A percentile compares a stretch with the other conserved stretches of the same genome.
Evolutionary conservation across 2,329 filamentous ascomycete species (phyloP).

Genomic region (Aureobasidium sp.): DNA sequence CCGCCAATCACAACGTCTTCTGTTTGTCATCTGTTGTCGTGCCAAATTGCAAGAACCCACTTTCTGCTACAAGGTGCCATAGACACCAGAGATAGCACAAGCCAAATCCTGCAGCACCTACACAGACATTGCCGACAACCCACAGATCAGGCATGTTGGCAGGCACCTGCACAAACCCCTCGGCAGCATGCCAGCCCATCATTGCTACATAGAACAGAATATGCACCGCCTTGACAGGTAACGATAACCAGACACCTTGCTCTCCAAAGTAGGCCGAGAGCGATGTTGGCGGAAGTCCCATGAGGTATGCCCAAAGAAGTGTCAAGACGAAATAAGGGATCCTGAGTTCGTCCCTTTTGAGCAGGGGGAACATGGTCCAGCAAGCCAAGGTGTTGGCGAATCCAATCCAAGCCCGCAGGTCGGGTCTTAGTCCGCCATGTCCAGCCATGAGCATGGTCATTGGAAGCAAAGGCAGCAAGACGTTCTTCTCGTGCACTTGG

Average conservation of each 20-base stretch:
- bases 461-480: conserved; percentile 81
- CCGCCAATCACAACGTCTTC: conserved; percentile 24
- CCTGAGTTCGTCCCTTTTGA: conserved; percentile 72
- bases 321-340: conserved; percentile 81
- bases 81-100: conserved; percentile 90
- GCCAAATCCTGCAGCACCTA: conserved; percentile 77
- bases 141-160: conserved; percentile 80
- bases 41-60: conserved; percentile 33
- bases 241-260: conserved; percentile 34
- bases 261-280: conserved; percentile 55
- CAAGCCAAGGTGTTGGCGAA: conserved; percentile 83
- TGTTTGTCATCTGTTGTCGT: conserved; percentile 19
- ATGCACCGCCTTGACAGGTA: conserved; percentile 63
- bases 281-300: conserved; percentile 75
- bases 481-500: conserved; percentile 97
- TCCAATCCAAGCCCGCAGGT: conserved; percentile 82
- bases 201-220: conserved; percentile 67
- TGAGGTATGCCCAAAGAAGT: conserved; percentile 80
- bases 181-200: conserved; percentile 70
- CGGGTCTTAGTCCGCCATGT: conserved; percentile 65
- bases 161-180: conserved; percentile 61
- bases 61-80: conserved; percentile 55
- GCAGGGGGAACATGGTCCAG: conserved; percentile 90
- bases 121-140: conserved; percentile 81
- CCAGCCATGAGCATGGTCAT: conserved; percentile 83